Base-by-base conservation (phyloP, 2,329 filamentous ascomycete genomes). In the Beauveria scarabaeidicola region DNA sequence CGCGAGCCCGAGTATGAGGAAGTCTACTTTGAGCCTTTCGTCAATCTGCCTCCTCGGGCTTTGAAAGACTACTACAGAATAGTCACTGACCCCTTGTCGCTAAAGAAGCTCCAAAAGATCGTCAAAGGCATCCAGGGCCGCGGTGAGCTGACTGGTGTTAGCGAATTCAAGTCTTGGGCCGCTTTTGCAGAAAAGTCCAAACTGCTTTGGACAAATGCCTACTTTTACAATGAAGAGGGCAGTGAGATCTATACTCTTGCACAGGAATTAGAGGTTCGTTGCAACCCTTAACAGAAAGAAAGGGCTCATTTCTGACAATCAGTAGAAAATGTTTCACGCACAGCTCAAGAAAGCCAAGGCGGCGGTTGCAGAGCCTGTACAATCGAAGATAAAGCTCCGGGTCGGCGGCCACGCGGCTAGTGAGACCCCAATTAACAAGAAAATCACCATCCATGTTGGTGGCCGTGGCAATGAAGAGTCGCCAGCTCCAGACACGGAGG, bases 211-310 rank as follows among this genome's bases (percentile, higher is more conserved):
- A 82, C 81, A 52, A 97, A 97, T 72, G 91, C 91, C 0, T 88
- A 86, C 67, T 87, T 87, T 61, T 97, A 93, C 77, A 97, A 97
- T 65, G 90, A 96, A 71, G 91, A 96, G 69, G 89, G 88, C 4
- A 96, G 92, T 68, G 88, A 91, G 17, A 92, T 96, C 55, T 90
- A 86, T 64, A 78, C 83, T 23, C 78, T 94, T 62, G 90, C 91
- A 0, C 83, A 86, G 52, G 86, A 94, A 61, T 82, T 97, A 7
- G 87, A 95, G 83, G 90, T 90, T 75, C 52, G 67, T 66, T 9
- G 5, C n/a, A 36, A 9, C 11, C 3, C 4, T 13, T 3, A 7
- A 11, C 6, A 15, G 3, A 11, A 11, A n/a, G 27, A 7, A 13
- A 17, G 36, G 25, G 5, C 11, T 21, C 32, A 21, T 13, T 48